Evolutionary conservation across 2,329 filamentous ascomycete species (phyloP), one percentile per base, ranked within the genome.

Genomic region (Leptosphaerulina australis): DNA sequence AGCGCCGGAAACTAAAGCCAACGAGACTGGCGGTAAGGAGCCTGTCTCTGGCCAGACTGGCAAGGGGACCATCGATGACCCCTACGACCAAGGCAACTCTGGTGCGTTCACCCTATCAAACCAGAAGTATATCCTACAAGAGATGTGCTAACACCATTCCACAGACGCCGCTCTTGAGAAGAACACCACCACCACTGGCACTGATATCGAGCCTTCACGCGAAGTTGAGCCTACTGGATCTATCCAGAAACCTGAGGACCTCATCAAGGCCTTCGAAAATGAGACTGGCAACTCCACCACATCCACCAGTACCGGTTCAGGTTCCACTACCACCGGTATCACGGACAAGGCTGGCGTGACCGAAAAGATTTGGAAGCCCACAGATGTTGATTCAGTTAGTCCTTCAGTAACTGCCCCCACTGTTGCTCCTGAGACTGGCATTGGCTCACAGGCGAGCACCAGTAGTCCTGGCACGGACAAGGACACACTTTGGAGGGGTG

Each of bases 1-100:
- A 21, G 70, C 73, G 33, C 63, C 61, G 36, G 56, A 59, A 21
- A 47, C 68, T 74, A 56, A 74, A 45, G 71, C 70, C 29, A 72
- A 68, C 26, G 70, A 71, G 56, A 70, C 67, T 6, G 59, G 48
- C 12, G 77, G 77, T 36, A 72, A 75, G 60, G 90, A 95, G 74
- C 90, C 90, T 14, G 71, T 91, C 34, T 88, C 88, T 15, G 90
- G 90, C 17, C 76, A 83, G 41, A 76, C 80, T 49, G 90, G 90
- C 29, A 77, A 87, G 67, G 87, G 88, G 4, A 80, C 81, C 18
- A 79, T 79, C 33, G 83, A 82, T 10, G 86, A 93, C 69, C 90
- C 90, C 0, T 95, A 86, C 63, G 90, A 94, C 67, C 84, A 84
- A 50, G 90, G 90, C 38, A 94, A 94, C 70, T 74, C 83, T 77